Base-by-base conservation (phyloP, 192 early-diverging fungal species). In the Dissophora ornata region DNA sequence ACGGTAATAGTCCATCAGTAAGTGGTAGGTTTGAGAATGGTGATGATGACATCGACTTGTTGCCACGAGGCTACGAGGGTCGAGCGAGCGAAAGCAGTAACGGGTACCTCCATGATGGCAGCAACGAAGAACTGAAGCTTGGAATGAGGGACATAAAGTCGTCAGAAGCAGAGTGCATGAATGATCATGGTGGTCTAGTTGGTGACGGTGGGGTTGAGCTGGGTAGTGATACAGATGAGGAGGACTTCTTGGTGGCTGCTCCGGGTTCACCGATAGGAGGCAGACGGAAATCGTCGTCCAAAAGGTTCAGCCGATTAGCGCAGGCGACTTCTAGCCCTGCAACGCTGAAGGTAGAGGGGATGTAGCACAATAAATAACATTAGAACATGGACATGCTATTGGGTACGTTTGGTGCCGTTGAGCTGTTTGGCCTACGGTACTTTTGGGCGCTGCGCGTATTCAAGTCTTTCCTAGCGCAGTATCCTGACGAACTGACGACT, bases 161-260 rank as follows among this genome's bases (percentile, higher is more conserved):
- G 7, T 38, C 3, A 15, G 44, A n/a, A 40, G 33, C 6, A 36
- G 45, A 62, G 36, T n/a, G n/a, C n/a, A n/a, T n/a, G n/a, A n/a
- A n/a, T n/a, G n/a, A n/a, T n/a, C n/a, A n/a, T n/a, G n/a, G n/a
- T n/a, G n/a, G n/a, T n/a, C n/a, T n/a, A n/a, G n/a, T n/a, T n/a
- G n/a, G n/a, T n/a, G n/a, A n/a, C n/a, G n/a, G n/a, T n/a, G n/a
- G n/a, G n/a, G n/a, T n/a, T 62, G 59, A n/a, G 24, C 2, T 36
- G 1, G 59, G 59, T 6, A 62, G 59, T 40, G 59, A 62, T 38
- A 62, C 59, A 7, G 59, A 62, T 24, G 24, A 62, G 8, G 59
- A 62, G 33, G 59, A 50, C 21, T 62, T 62, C 46, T 13, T 62
- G 2, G 19, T 38, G 5, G 36, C 36, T 38, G 36, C 36, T 12